Percentiles rank a stretch among this genome's conserved stretches.
These are phyloP conservation scores for Ogataea minuta DNA, from an alignment of 805 yeast genomes.

Conservation along the genomic window DNA sequence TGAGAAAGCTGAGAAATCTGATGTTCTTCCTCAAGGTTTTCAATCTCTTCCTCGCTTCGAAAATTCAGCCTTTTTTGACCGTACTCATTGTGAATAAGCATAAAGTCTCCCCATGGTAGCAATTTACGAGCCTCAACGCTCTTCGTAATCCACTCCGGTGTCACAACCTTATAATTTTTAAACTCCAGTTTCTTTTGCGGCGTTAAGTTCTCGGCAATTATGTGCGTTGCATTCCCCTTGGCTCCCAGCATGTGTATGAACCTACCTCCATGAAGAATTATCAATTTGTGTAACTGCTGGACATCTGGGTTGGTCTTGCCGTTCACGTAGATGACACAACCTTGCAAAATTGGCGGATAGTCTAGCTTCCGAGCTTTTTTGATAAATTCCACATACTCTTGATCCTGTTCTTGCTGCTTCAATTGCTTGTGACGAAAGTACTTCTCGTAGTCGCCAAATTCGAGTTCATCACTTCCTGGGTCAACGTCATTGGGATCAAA, in stretches of 20 bases:
- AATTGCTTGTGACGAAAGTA: conserved; percentile 60
- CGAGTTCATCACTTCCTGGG: conserved; percentile 39
- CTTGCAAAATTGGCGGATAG: conserved; percentile 50
- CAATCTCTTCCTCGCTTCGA: conserved; percentile 2
- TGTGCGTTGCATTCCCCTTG: conserved; percentile 79
- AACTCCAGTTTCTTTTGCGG: conserved; percentile 70
- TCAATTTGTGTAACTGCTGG: conserved; percentile 63
- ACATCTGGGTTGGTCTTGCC: conserved; percentile 88
- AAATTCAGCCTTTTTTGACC: conserved; percentile 49
- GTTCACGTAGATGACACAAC: conserved; percentile 74
- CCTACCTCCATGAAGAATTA: conserved; percentile 77
- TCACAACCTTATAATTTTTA: conserved; percentile 68
- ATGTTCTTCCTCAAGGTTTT: conserved; percentile 2
- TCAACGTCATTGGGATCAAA: conserved; percentile 9
- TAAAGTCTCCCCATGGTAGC: conserved; percentile 70
- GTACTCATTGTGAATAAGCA: conserved; percentile 49
- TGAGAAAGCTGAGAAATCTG: conserved; percentile 13
- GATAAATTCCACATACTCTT: conserved; percentile 49
- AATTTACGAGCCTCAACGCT: conserved; percentile 47
- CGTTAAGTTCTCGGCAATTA: conserved; percentile 75
- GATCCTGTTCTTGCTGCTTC: conserved; percentile 62
- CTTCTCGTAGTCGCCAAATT: conserved; percentile 65
- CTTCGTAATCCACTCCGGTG: conserved; percentile 78
- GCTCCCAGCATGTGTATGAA: conserved; percentile 66
- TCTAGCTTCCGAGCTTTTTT: conserved; percentile 32